These are phyloP conservation scores for Paxillus rubicundulus DNA, from an alignment of 768 basidiomycete genomes.

Conservation along the genomic window DNA sequence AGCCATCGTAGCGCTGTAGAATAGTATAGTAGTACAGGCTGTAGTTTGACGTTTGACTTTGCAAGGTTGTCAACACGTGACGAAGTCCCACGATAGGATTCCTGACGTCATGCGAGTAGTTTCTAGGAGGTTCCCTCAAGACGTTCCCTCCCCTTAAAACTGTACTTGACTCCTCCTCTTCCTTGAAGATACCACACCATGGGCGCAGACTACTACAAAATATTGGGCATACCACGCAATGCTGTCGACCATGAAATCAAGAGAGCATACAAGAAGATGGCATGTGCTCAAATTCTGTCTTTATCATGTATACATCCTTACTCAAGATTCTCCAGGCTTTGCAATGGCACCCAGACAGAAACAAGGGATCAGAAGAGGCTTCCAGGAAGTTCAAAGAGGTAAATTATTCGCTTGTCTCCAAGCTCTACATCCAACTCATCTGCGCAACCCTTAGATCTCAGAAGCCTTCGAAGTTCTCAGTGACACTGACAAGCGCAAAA, in stretches of 20 bases:
- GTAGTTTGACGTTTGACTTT: not conserved
- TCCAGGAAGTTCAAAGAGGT: constrained; percentile 92
- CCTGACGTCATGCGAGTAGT: constrained; percentile 30
- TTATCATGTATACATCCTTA: constrained; percentile 3
- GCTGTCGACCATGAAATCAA: constrained; percentile 88
- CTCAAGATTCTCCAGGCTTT: constrained; percentile 52
- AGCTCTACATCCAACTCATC: not conserved
- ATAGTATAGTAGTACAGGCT: no score
- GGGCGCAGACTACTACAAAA: constrained; percentile 89
- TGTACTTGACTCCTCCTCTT: not conserved
- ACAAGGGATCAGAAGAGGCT: constrained; percentile 81
- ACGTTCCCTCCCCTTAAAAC: constrained; percentile 25
- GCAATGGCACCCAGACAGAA: constrained; percentile 95
- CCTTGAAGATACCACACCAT: constrained; percentile 35
- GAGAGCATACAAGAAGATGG: constrained; percentile 94
- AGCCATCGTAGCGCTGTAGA: constrained; percentile 12
- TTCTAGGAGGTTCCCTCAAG: constrained; percentile 42
- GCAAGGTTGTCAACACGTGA: no score
- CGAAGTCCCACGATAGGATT: constrained; percentile 1
- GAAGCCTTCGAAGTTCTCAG: constrained; percentile 96
- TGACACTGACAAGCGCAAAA: constrained; percentile 77
- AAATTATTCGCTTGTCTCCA: constrained; percentile 6
- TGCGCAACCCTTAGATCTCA: constrained; percentile 54
- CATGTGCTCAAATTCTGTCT: constrained; percentile 27
- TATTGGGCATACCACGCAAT: constrained; percentile 67